phyloP scores from a whole-genome alignment of 768 basidiomycete genomes.

The Harrya chromipes region DNA sequence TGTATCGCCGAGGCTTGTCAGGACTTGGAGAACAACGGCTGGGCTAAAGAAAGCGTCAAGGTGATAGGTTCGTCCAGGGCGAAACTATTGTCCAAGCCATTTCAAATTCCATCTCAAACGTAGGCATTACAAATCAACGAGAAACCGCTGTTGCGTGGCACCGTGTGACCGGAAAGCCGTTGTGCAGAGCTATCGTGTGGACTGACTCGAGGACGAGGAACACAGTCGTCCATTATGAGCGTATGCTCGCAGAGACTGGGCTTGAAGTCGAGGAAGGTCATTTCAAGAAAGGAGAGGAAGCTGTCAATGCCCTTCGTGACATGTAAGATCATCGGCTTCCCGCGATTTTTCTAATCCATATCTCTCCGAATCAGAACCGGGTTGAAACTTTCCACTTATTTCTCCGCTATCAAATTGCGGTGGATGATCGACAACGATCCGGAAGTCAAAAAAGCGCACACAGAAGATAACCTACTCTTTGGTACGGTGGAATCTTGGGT shows the following conservation, averaged over 20 bases:
- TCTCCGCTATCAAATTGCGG: constrained; percentile 92
- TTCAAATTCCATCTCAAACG: constrained; percentile 22
- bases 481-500: constrained; percentile 99
- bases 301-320: constrained; percentile 57
- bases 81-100: not conserved
- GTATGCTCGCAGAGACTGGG: constrained; percentile 67
- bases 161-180: constrained; percentile 80
- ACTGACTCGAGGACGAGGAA: constrained; percentile 90
- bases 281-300: constrained; percentile 70
- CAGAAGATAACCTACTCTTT: constrained; percentile 77
- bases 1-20: constrained; percentile 75
- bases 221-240: constrained; percentile 76
- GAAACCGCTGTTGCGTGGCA: constrained; percentile 97
- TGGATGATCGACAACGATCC: constrained; percentile 94
- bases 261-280: constrained; percentile 66
- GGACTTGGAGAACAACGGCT: constrained; percentile 71
- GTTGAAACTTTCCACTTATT: constrained; percentile 95
- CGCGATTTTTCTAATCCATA: not conserved
- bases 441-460: constrained; percentile 74
- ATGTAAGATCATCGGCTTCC: constrained; percentile 47
- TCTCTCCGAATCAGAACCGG: constrained; percentile 68
- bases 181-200: constrained; percentile 94
- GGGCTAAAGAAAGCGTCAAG: constrained; percentile 78
- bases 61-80: constrained; percentile 71
- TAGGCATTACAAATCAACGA: constrained; percentile 93